Conservation (phyloP, 257 asterid species). For the Schizonepeta tenuifolia region DNA sequence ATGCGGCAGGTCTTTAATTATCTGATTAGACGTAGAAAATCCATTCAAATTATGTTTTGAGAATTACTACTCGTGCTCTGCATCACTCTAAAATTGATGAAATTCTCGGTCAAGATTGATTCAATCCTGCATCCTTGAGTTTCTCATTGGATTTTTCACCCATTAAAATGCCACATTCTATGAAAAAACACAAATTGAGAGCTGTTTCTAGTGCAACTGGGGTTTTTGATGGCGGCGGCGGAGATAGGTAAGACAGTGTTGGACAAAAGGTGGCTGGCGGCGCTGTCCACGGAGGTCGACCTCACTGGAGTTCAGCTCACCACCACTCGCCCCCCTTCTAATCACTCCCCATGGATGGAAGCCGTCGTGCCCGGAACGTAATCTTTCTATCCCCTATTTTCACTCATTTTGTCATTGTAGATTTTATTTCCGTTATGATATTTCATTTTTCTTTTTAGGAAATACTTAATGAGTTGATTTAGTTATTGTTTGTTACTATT, state of each 20-base stretch:
- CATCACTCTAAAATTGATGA: neutral
- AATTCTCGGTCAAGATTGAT: neutral
- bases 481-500: too few relatives aligned
- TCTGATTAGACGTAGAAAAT: neutral
- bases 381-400: slow-evolving; percentile 5
- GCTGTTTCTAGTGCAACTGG: neutral
- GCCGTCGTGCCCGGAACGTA: slow-evolving; percentile 99
- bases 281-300: slow-evolving; percentile 79
- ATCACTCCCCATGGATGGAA: slow-evolving; percentile 77
- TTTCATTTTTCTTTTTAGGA: too few relatives aligned
- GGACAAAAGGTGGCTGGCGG: slow-evolving; percentile 84
- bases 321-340: slow-evolving; percentile 71
- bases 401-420: neutral
- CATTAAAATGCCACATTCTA: neutral
- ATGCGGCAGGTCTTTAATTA: too few relatives aligned
- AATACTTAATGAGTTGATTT: too few relatives aligned
- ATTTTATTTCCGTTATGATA: neutral
- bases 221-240: slow-evolving; percentile 45
- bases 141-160: neutral
- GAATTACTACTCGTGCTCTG: neutral
- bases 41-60: neutral
- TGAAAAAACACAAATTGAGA: neutral
- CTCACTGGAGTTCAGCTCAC: slow-evolving; percentile 79
- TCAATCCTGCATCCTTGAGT: neutral
- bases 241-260: slow-evolving; percentile 64